Evolutionary conservation across 257 asterid species (phyloP).

Genomic region (Nicotiana tabacum): DNA sequence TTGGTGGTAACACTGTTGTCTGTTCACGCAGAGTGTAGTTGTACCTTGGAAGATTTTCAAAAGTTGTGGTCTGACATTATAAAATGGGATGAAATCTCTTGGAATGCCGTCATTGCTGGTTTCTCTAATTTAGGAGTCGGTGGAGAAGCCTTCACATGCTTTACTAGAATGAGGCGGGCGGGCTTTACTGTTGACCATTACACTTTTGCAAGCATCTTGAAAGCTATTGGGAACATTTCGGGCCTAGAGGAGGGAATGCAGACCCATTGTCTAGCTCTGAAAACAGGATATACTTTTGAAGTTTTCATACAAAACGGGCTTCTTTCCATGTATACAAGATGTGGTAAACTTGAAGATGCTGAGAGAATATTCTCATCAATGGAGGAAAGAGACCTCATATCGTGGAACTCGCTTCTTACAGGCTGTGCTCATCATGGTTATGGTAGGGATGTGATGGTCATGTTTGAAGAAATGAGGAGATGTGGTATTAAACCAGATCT

Average conservation of each 20-base stretch:
- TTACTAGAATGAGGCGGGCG: conserved; percentile 37
- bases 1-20: conserved; percentile 39
- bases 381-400: conserved; percentile 43
- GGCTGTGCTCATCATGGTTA: conserved; percentile 53
- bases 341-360: conserved; percentile 46
- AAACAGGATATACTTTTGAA: conserved; percentile 29
- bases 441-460: conserved; percentile 38
- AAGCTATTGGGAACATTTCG: conserved; percentile 45
- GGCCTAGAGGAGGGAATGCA: conserved; percentile 51
- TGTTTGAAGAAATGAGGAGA: conserved; percentile 53
- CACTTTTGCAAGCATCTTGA: conserved; percentile 49
- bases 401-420: conserved; percentile 60
- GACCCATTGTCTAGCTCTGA: conserved; percentile 41
- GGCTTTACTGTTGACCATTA: conserved; percentile 34
- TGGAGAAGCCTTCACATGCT: conserved; percentile 41
- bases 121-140: conserved; percentile 43
- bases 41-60: conserved; percentile 36
- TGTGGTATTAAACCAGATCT: conserved; percentile 36
- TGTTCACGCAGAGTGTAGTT: conserved; percentile 40
- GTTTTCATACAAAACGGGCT: conserved; percentile 42
- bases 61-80: conserved; percentile 25
- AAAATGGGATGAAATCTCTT: conserved; percentile 51
- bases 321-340: conserved; percentile 64
- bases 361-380: conserved; percentile 42
- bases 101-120: conserved; percentile 67